Evolutionary conservation across 2,329 filamentous ascomycete genomes (phyloP).

Genomic region (Microdochium bolleyi): DNA sequence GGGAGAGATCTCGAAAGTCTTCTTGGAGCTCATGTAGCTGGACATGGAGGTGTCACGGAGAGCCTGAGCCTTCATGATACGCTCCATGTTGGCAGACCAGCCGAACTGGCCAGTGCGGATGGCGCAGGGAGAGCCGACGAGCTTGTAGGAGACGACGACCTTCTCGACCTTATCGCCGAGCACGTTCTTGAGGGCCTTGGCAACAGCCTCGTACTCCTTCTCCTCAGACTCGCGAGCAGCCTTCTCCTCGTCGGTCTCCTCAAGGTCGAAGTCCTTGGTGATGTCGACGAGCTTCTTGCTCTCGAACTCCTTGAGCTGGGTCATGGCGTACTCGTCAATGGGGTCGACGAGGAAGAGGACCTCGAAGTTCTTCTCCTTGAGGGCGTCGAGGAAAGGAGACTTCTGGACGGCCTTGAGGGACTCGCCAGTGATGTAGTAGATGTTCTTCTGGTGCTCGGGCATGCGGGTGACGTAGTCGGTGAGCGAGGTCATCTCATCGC

Average conservation of each 20-base stretch:
- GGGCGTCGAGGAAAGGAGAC: constrained; percentile 97
- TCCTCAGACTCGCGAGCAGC: constrained; percentile 87
- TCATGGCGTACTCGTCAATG: constrained; percentile 99
- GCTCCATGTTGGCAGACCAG: constrained; percentile 99
- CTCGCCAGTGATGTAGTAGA: constrained; percentile 99
- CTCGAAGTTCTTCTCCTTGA: constrained; percentile 99
- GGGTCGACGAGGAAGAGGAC: constrained; percentile 99
- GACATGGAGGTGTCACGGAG: constrained; percentile 99
- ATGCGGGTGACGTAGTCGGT: constrained; percentile 98
- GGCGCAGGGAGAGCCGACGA: constrained; percentile 87
- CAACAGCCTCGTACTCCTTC: constrained; percentile 93
- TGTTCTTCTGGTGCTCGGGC: constrained; percentile 99
- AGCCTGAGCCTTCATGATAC: constrained; percentile 99
- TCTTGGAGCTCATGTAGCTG: constrained; percentile 99
- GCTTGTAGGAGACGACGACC: constrained; percentile 98
- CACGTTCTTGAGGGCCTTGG: constrained; percentile 98
- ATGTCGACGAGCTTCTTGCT: constrained; percentile 99
- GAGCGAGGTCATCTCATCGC: constrained; percentile 90
- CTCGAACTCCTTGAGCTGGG: constrained; percentile 99
- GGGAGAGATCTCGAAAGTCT: constrained; percentile 99
- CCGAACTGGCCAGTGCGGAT: constrained; percentile 99
- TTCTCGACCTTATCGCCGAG: constrained; percentile 99
- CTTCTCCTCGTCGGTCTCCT: constrained; percentile 99
- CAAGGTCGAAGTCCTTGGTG: constrained; percentile 99
- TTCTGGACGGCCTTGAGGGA: constrained; percentile 96